Evolutionary conservation across 179 eudicot species (phyloP).

Genomic region (Patellifolia procumbens): DNA sequence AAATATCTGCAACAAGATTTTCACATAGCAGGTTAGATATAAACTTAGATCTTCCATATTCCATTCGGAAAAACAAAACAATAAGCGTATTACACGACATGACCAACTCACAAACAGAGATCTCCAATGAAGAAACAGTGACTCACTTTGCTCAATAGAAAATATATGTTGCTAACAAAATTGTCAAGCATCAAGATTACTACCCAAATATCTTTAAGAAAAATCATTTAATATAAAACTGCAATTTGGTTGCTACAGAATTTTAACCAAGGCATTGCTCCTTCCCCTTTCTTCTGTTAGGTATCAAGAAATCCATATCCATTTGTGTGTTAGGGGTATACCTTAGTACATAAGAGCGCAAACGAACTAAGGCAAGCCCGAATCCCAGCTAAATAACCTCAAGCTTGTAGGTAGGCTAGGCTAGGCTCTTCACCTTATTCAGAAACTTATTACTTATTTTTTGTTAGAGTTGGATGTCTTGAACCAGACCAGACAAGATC

Average conservation of each 20-base stretch:
- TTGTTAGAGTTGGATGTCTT: not conserved
- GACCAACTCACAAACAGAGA: not conserved
- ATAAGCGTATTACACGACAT: not conserved
- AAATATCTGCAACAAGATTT: constrained; percentile 46
- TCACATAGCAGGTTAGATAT: not conserved
- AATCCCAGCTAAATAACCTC: not conserved
- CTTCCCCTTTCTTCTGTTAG: not conserved
- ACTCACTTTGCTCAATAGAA: not conserved
- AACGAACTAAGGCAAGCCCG: not conserved
- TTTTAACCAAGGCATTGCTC: not conserved
- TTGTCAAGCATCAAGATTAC: not conserved
- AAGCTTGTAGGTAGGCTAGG: not conserved
- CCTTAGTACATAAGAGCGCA: not conserved
- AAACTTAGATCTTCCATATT: not conserved
- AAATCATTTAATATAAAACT: not conserved
- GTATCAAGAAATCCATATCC: not conserved
- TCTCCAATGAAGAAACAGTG: not conserved
- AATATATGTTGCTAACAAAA: too few relatives aligned
- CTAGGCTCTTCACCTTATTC: not conserved
- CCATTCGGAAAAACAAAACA: not conserved
- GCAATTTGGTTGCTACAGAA: constrained; percentile 1
- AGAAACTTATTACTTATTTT: not conserved
- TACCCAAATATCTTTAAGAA: not conserved
- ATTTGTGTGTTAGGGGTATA: not conserved
- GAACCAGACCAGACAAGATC: not conserved